Conservation (phyloP, 768 basidiomycete genomes). For the Agaricus subrufescens region DNA sequence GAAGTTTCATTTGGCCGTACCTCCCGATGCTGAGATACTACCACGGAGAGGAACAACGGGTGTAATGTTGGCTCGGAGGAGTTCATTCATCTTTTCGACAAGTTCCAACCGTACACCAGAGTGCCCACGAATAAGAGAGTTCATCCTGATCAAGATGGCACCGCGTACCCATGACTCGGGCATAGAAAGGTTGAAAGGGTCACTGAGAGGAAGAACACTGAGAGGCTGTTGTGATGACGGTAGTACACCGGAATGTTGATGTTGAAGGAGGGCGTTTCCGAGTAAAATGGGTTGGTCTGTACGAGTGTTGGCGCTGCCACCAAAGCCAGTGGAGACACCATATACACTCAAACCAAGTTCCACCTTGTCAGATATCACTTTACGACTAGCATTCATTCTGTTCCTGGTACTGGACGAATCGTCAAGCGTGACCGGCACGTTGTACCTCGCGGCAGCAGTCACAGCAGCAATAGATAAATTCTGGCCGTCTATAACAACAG, state of each 20-base stretch:
- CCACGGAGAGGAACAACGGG: slow-evolving; percentile 81
- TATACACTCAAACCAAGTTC: slow-evolving; percentile 68
- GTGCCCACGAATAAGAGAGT: slow-evolving; percentile 85
- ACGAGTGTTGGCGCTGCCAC: slow-evolving; percentile 84
- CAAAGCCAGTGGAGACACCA: slow-evolving; percentile 81
- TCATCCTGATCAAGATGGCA: slow-evolving; percentile 83
- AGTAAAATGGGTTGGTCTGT: slow-evolving; percentile 71
- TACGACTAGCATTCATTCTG: slow-evolving; percentile 58
- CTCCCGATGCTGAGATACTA: slow-evolving; percentile 80
- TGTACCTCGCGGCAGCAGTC: slow-evolving; percentile 67
- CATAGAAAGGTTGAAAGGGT: slow-evolving; percentile 72
- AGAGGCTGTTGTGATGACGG: slow-evolving; percentile 50
- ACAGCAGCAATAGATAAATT: slow-evolving; percentile 73
- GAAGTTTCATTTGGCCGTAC: slow-evolving; percentile 27
- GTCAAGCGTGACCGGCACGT: slow-evolving; percentile 46
- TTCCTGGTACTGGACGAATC: slow-evolving; percentile 40
- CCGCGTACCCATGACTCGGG: slow-evolving; percentile 87
- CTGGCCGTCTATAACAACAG: slow-evolving; percentile 65
- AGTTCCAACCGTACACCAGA: slow-evolving; percentile 82
- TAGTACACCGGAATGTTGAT: slow-evolving; percentile 73
- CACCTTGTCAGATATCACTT: slow-evolving; percentile 64
- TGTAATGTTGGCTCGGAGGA: slow-evolving; percentile 68
- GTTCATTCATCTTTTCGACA: slow-evolving; percentile 70
- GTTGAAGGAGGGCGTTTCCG: slow-evolving; percentile 80
- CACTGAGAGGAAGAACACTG: slow-evolving; percentile 61